Percentiles rank a stretch among this genome's conserved stretches.
Evolutionary conservation across 2,329 filamentous ascomycete species (phyloP).

Genomic region (Aplosporella prunicola): DNA sequence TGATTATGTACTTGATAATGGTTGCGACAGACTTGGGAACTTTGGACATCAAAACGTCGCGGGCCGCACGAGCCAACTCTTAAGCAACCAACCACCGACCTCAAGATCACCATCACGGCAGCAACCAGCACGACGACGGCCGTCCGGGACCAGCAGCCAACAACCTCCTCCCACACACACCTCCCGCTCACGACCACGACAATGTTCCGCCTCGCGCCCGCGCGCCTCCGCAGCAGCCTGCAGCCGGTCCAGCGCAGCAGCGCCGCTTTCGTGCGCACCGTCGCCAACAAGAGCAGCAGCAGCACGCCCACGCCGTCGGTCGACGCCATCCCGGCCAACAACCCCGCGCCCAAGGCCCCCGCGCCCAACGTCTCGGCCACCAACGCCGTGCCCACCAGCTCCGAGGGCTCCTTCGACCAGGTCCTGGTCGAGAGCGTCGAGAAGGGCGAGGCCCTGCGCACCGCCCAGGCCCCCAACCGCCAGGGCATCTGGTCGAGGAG

Average conservation of each 20-base stretch:
- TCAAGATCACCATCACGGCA: slow-evolving; percentile 4
- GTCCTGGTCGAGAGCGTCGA: slow-evolving; percentile 47
- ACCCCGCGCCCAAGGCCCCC: slow-evolving; percentile 44
- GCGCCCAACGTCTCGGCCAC: slow-evolving; percentile 48
- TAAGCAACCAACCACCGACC: slow-evolving; percentile 4
- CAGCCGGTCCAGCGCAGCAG: slow-evolving; percentile 16
- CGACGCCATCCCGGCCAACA: slow-evolving; percentile 62
- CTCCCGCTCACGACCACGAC: neutral
- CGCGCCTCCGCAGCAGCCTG: slow-evolving; percentile 9
- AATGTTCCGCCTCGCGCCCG: slow-evolving; percentile 21
- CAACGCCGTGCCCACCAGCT: slow-evolving; percentile 48
- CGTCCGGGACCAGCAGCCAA: neutral
- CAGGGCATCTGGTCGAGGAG: slow-evolving; percentile 69
- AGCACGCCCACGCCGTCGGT: slow-evolving; percentile 33
- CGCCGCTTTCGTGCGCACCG: neutral
- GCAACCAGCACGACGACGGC: slow-evolving; percentile 2
- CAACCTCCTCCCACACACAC: slow-evolving; percentile 1
- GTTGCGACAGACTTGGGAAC: neutral
- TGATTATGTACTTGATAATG: neutral
- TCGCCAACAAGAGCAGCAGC: slow-evolving; percentile 4
- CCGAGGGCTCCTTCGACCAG: slow-evolving; percentile 41
- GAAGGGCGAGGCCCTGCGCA: slow-evolving; percentile 46
- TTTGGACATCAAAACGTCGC: too few species aligned
- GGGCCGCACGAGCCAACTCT: slow-evolving; percentile 4
- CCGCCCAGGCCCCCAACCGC: slow-evolving; percentile 80